Evolutionary conservation across 192 early-diverging fungal genomes (phyloP).

Genomic region (Funneliformis geosporum): DNA sequence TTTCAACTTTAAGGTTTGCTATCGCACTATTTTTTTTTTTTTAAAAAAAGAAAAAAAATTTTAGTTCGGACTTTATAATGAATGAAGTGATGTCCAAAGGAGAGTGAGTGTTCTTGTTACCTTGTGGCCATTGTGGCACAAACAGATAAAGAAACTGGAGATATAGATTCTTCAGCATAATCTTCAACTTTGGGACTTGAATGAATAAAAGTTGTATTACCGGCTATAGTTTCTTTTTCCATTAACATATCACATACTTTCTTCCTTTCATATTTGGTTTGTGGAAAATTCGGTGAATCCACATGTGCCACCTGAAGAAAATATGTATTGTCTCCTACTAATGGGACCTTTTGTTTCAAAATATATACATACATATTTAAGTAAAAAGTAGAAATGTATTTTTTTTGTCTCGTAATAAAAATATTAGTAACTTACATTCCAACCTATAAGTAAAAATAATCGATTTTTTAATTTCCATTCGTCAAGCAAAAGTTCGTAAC

Average conservation of each 20-base stretch:
- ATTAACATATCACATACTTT: background rate
- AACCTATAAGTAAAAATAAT: conserved; percentile 19
- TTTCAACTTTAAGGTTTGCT: conserved; percentile 17
- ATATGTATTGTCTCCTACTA: background rate
- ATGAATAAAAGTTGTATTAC: background rate
- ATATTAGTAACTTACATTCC: background rate
- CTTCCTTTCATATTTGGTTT: background rate
- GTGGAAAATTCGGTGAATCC: conserved; percentile 5
- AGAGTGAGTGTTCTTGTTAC: background rate
- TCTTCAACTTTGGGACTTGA: background rate
- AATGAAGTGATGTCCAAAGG: background rate
- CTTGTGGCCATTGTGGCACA: conserved; percentile 24
- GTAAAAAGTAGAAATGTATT: background rate
- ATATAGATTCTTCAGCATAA: background rate
- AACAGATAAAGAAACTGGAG: background rate
- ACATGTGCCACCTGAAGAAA: background rate
- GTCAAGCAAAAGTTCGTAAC: conserved; percentile 6
- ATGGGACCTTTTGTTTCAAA: background rate
- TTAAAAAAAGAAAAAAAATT: background rate
- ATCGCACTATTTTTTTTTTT: background rate
- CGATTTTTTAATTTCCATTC: background rate
- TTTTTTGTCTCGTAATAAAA: background rate
- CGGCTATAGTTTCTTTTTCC: conserved; percentile 1
- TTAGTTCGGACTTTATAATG: background rate
- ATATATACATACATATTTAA: background rate